Percentiles rank a stretch among this genome's conserved stretches.
Evolutionary conservation across 139 green algal genomes (phyloP).

Genomic region (Nannochloris sp.): DNA sequence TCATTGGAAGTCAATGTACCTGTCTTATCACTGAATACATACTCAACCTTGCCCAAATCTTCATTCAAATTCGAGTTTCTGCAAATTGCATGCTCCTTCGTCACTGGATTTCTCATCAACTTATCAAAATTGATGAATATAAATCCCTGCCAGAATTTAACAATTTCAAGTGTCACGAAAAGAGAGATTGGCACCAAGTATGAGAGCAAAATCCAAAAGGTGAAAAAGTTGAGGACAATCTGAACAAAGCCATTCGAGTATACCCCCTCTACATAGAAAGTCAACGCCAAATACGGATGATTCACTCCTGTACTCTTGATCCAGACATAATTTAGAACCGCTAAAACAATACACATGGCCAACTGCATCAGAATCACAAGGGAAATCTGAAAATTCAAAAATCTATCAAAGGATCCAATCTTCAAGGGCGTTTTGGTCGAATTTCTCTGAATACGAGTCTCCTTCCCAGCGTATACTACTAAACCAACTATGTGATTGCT

Average conservation of each 20-base stretch:
- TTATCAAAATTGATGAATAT: slow-evolving; percentile 72
- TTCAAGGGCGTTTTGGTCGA: slow-evolving; percentile 61
- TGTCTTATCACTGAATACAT: slow-evolving; percentile 95
- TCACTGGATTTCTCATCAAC: slow-evolving; percentile 65
- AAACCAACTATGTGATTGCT: slow-evolving; percentile 54
- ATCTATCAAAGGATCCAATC: slow-evolving; percentile 47
- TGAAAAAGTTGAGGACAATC: slow-evolving; percentile 62
- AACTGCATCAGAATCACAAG: slow-evolving; percentile 51
- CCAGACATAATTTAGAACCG: slow-evolving; percentile 39
- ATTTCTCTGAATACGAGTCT: slow-evolving; percentile 87
- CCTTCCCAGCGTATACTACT: slow-evolving; percentile 85
- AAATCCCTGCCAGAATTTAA: slow-evolving; percentile 77
- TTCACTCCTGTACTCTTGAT: slow-evolving; percentile 24
- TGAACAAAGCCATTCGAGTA: slow-evolving; percentile 25
- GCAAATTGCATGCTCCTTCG: slow-evolving; percentile 55
- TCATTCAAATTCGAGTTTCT: slow-evolving; percentile 95
- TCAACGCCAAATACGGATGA: slow-evolving; percentile 34
- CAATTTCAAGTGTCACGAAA: slow-evolving; percentile 94
- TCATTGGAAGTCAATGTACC: slow-evolving; percentile 84
- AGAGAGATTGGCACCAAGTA: slow-evolving; percentile 98
- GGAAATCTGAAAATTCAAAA: slow-evolving; percentile 57
- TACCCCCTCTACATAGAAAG: slow-evolving; percentile 26
- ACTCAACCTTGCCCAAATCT: slow-evolving; percentile 88
- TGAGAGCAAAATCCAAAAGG: slow-evolving; percentile 73
- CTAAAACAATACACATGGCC: slow-evolving; percentile 36